These are phyloP conservation scores for Beauveria medogensis DNA, from an alignment of 2,329 filamentous ascomycete genomes.

Conservation along the genomic window DNA sequence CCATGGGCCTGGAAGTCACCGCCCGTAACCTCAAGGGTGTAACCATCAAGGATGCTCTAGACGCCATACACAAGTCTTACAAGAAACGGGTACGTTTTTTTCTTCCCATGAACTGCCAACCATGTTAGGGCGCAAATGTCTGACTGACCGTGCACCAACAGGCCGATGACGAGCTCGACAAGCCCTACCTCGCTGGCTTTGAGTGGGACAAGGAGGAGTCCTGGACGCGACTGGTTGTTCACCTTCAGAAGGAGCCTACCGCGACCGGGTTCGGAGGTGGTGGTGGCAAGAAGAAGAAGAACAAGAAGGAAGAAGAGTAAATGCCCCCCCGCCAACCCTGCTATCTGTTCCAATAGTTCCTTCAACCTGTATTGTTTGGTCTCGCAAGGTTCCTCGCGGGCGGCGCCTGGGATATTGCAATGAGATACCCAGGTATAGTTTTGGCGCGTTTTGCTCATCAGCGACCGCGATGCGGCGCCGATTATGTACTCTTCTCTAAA, in stretches of 20 bases:
- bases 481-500: slow-evolving; percentile 19
- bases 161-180: slow-evolving; percentile 86
- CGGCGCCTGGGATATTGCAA: slow-evolving; percentile 36
- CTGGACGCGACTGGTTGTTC: slow-evolving; percentile 80
- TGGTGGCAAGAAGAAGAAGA: slow-evolving; percentile 56
- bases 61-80: slow-evolving; percentile 92
- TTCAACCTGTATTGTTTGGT: slow-evolving; percentile 29
- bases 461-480: slow-evolving; percentile 21
- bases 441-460: slow-evolving; percentile 22
- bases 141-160: slow-evolving; percentile 27
- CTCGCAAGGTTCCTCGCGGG: slow-evolving; percentile 32
- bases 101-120: background rate
- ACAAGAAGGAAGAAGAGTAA: slow-evolving; percentile 44
- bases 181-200: slow-evolving; percentile 84
- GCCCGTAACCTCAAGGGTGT: slow-evolving; percentile 90
- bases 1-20: slow-evolving; percentile 76
- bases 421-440: slow-evolving; percentile 28
- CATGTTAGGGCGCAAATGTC: too few relatives aligned
- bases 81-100: slow-evolving; percentile 75
- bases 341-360: slow-evolving; percentile 34
- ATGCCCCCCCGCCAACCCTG: slow-evolving; percentile 16
- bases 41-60: slow-evolving; percentile 92
- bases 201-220: slow-evolving; percentile 94
- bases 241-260: slow-evolving; percentile 66
- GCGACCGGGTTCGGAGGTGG: slow-evolving; percentile 32